A percentile compares a stretch with the other conserved stretches of the same genome.
Conservation (phyloP, 306 rosid species). For the Acmispon strigosus region DNA sequence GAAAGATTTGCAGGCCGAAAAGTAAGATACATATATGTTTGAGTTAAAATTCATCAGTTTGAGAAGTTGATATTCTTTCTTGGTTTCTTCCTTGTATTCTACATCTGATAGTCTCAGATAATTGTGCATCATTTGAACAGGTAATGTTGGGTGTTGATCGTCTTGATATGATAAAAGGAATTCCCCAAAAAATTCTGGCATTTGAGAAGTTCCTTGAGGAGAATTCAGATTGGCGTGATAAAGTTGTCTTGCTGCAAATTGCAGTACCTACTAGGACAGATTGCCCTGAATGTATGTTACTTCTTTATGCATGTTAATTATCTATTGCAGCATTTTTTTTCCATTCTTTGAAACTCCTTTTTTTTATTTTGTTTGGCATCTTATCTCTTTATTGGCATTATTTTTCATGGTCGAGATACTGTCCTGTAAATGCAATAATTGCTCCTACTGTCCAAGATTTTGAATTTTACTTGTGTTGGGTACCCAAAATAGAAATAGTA, state of each 20-base stretch:
- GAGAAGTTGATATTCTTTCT: background rate
- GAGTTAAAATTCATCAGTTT: background rate
- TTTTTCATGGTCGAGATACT: background rate
- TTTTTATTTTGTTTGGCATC: background rate
- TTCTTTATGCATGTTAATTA: slow-evolving; percentile 14
- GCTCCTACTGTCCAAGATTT: background rate
- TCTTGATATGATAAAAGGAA: slow-evolving; percentile 98
- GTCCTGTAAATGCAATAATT: background rate
- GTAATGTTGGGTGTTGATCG: slow-evolving; percentile 95
- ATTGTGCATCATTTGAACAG: slow-evolving; percentile 36
- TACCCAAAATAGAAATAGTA: too few species aligned
- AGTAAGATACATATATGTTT: slow-evolving; percentile 33
- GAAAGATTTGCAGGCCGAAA: slow-evolving; percentile 89
- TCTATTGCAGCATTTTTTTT: slow-evolving; percentile 4
- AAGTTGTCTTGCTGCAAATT: slow-evolving; percentile 93
- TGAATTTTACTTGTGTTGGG: background rate
- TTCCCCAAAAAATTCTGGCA: slow-evolving; percentile 90
- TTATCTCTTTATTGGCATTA: background rate
- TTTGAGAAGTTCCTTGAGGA: slow-evolving; percentile 94
- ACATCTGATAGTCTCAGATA: background rate
- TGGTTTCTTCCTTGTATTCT: background rate
- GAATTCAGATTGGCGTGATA: slow-evolving; percentile 80
- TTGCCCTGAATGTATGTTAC: slow-evolving; percentile 77
- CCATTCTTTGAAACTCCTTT: background rate
- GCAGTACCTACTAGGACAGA: slow-evolving; percentile 96